Percentiles rank a stretch among this genome's conserved stretches.
Conservation (phyloP, 352 stramenopile species). For the Globisporangium middletonii region DNA sequence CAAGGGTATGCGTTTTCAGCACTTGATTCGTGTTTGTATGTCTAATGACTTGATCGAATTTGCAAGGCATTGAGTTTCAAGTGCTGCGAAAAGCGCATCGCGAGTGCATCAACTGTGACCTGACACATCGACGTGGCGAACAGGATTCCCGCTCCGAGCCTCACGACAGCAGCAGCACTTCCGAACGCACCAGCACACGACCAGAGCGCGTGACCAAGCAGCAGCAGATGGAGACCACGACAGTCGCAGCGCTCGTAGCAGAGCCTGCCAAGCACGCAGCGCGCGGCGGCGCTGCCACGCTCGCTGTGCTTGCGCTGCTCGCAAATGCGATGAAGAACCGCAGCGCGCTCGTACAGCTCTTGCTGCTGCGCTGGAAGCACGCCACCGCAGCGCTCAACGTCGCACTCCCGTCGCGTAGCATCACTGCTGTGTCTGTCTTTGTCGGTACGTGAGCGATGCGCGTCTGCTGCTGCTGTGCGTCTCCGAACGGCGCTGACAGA, state of each 20-base stretch:
- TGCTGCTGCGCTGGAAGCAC: conserved; percentile 11
- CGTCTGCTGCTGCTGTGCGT: no score
- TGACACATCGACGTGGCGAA: no score
- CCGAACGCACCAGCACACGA: not conserved
- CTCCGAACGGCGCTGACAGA: not conserved
- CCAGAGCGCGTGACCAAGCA: not conserved
- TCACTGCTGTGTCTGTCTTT: conserved; percentile 45
- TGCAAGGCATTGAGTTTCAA: no score
- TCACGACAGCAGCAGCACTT: no score
- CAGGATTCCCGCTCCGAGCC: no score
- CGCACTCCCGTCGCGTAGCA: conserved; percentile 30
- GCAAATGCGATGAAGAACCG: conserved; percentile 14
- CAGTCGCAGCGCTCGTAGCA: not conserved
- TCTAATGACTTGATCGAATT: no score
- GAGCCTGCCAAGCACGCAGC: conserved; percentile 1
- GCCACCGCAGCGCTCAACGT: not conserved
- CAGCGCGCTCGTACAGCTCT: conserved; percentile 2
- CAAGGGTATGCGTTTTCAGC: no score
- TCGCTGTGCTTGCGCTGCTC: conserved; percentile 10
- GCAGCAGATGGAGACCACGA: not conserved
- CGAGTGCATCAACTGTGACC: no score
- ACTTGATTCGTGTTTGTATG: no score
- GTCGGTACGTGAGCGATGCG: conserved; percentile 29
- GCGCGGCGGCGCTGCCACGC: conserved; percentile 6
- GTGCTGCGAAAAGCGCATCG: no score